Percentiles rank a stretch among this genome's conserved stretches.
phyloP scores from a whole-genome alignment of 495 filamentous ascomycete genomes.

The Neurospora sp. region DNA sequence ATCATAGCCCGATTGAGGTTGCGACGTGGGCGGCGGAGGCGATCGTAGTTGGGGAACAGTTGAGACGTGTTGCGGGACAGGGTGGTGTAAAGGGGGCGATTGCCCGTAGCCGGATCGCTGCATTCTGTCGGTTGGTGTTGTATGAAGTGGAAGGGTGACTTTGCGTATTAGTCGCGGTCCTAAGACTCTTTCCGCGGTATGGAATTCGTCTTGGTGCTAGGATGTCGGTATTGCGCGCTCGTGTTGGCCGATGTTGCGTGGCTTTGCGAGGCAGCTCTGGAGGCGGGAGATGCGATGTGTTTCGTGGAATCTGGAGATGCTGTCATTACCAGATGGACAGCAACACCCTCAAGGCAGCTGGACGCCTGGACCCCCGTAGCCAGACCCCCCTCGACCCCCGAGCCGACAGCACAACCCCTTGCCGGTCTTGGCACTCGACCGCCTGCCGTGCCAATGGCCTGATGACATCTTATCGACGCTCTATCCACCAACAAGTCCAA shows the following conservation, averaged over 20 bases:
- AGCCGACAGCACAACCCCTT: not conserved
- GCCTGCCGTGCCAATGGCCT: not conserved
- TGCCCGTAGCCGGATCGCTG: slow-evolving; percentile 76
- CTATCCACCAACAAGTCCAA: not conserved
- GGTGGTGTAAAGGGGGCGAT: slow-evolving; percentile 95
- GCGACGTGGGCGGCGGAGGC: slow-evolving; percentile 71
- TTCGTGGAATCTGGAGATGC: slow-evolving; percentile 20
- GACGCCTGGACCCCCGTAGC: not conserved
- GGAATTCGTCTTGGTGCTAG: not conserved
- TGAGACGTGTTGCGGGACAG: slow-evolving; percentile 95
- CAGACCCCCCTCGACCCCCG: not conserved
- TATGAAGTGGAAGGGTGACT: not conserved
- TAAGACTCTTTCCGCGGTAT: not conserved
- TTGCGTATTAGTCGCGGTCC: not conserved
- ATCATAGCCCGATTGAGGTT: slow-evolving; percentile 60
- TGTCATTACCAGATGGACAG: slow-evolving; percentile 12
- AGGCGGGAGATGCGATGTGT: slow-evolving; percentile 24
- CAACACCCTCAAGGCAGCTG: not conserved
- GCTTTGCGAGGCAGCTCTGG: not conserved
- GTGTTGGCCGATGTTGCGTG: not conserved
- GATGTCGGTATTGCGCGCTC: not conserved
- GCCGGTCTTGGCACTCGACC: not conserved
- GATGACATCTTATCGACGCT: not conserved
- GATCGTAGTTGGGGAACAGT: slow-evolving; percentile 98
- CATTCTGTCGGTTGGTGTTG: slow-evolving; percentile 40